phyloP scores from a whole-genome alignment of 2,329 filamentous ascomycete genomes.

The Lachnellula cervina region DNA sequence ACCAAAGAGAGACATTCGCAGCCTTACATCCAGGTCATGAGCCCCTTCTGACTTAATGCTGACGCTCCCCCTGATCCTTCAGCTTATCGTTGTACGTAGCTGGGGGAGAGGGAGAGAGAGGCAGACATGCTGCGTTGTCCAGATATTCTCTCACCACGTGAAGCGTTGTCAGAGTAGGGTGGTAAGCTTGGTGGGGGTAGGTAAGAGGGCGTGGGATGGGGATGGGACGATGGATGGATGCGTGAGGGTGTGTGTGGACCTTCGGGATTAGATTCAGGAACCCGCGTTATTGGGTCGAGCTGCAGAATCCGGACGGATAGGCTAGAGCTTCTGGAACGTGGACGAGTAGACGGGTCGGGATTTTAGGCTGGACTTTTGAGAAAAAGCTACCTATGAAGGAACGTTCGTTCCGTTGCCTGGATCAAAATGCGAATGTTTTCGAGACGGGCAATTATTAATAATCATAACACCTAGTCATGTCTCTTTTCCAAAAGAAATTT shows the following conservation, averaged over 20 bases:
- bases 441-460: too few species aligned
- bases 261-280: not conserved
- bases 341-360: constrained; percentile 1
- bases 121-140: too few species aligned
- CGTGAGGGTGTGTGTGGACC: too few species aligned
- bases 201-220: too few species aligned
- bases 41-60: not conserved
- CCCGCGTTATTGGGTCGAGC: not conserved
- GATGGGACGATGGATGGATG: too few species aligned
- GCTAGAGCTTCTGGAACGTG: not conserved
- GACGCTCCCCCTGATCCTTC: not conserved
- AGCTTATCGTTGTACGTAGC: not conserved
- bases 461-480: too few species aligned
- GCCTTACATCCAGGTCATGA: not conserved
- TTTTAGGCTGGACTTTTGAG: not conserved
- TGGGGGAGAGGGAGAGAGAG: not conserved
- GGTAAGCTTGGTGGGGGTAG: too few species aligned
- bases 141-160: too few species aligned
- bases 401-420: not conserved
- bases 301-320: not conserved
- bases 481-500: not conserved
- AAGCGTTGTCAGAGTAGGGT: too few species aligned
- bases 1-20: not conserved
- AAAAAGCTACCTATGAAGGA: not conserved
- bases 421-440: not conserved